These are phyloP conservation scores for Eucalyptus erythrocorys DNA, from an alignment of 345 rosid genomes.

Conservation along the genomic window DNA sequence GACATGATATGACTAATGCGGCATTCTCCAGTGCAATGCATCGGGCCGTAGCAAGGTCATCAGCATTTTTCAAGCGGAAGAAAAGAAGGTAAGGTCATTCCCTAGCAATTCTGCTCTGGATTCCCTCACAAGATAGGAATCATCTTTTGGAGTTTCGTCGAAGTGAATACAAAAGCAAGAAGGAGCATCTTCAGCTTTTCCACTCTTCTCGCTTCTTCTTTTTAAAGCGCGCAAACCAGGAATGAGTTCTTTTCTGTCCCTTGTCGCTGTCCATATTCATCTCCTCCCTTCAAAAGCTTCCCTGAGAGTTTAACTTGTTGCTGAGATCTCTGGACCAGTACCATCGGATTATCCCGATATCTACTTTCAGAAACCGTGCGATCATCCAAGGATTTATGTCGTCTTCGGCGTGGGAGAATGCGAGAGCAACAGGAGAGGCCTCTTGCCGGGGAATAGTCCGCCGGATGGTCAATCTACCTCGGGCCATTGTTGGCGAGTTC, in stretches of 20 bases:
- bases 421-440: constrained; percentile 9
- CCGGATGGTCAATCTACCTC: constrained; percentile 39
- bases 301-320: background rate
- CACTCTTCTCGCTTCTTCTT: background rate
- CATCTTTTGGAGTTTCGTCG: background rate
- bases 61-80: background rate
- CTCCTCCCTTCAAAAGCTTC: background rate
- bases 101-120: background rate
- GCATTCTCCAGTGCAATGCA: background rate
- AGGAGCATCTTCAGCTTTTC: constrained; percentile 12
- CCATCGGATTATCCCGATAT: background rate
- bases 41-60: background rate
- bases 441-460: constrained; percentile 24
- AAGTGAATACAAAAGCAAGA: background rate
- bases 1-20: background rate
- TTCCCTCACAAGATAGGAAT: constrained; percentile 11
- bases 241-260: background rate
- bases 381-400: background rate
- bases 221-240: background rate
- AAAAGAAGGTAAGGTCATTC: background rate
- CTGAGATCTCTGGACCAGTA: background rate
- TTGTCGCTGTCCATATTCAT: background rate
- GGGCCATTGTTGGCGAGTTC: constrained; percentile 27
- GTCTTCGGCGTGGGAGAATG: constrained; percentile 2
- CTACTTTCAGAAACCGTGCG: background rate